These are phyloP conservation scores for Juglanconis juglandina DNA, from an alignment of 2,329 filamentous ascomycete genomes.

Conservation along the genomic window DNA sequence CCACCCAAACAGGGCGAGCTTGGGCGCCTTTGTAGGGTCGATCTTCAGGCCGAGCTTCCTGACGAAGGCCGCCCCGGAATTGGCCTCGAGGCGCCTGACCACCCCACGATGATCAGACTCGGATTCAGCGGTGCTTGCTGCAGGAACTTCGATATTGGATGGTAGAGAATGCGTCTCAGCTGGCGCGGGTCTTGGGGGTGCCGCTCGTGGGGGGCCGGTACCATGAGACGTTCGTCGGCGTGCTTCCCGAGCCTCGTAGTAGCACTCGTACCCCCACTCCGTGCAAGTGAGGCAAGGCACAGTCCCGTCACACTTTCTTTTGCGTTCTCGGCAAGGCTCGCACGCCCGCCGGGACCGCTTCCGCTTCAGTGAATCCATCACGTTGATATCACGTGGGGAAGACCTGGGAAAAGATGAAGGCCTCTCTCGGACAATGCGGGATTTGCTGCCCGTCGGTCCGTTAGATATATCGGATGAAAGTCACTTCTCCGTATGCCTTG, in stretches of 20 bases:
- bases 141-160: not conserved
- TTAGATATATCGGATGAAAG: no score
- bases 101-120: constrained; percentile 22
- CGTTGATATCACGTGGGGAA: not conserved
- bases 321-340: constrained; percentile 51
- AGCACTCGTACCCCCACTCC: constrained; percentile 51
- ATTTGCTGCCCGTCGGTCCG: not conserved
- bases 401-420: not conserved
- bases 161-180: not conserved
- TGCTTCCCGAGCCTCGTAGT: constrained; percentile 35
- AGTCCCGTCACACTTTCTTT: constrained; percentile 53
- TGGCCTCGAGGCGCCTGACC: constrained; percentile 48
- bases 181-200: not conserved
- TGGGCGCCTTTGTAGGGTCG: constrained; percentile 50
- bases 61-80: constrained; percentile 56
- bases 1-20: constrained; percentile 55
- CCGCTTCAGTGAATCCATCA: constrained; percentile 19
- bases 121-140: constrained; percentile 14
- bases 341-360: constrained; percentile 44
- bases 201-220: not conserved
- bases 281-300: constrained; percentile 51
- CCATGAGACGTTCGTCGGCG: constrained; percentile 3
- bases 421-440: not conserved
- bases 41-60: constrained; percentile 48
- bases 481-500: no score